phyloP scores from a whole-genome alignment of 108 stramenopile species.

The Discostella stelligeroides region DNA sequence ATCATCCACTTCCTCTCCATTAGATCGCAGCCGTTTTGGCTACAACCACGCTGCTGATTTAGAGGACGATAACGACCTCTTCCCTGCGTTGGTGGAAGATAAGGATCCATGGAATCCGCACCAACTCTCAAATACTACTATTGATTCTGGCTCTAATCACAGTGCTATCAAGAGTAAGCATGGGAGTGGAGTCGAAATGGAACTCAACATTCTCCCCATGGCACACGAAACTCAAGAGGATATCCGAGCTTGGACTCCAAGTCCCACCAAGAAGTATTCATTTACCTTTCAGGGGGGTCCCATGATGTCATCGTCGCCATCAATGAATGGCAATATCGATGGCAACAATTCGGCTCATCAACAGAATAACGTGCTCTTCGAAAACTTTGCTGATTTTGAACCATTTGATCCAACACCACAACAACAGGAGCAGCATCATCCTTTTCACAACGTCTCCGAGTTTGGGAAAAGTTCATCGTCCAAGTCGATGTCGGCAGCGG shows the following conservation, averaged over 20 bases:
- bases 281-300: conserved; percentile 35
- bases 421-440: no score
- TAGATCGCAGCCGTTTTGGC: conserved; percentile 36
- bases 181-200: no score
- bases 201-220: conserved; percentile 25
- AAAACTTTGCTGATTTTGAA: conserved; percentile 60
- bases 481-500: conserved; percentile 27
- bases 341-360: neutral
- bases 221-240: conserved; percentile 56
- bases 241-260: conserved; percentile 60
- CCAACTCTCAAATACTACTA: no score
- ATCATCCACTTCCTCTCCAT: conserved; percentile 22
- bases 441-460: conserved; percentile 9
- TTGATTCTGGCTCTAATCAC: no score
- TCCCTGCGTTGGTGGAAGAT: conserved; percentile 63
- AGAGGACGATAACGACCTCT: conserved; percentile 58
- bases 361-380: conserved; percentile 33
- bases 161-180: no score
- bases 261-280: conserved; percentile 46
- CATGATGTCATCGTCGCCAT: neutral
- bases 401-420: conserved; percentile 30
- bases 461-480: neutral
- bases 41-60: conserved; percentile 15
- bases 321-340: conserved; percentile 1
- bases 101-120: conserved; percentile 58